phyloP scores from a whole-genome alignment of 208 protist genomes.

The Crithidia thermophila region DNA sequence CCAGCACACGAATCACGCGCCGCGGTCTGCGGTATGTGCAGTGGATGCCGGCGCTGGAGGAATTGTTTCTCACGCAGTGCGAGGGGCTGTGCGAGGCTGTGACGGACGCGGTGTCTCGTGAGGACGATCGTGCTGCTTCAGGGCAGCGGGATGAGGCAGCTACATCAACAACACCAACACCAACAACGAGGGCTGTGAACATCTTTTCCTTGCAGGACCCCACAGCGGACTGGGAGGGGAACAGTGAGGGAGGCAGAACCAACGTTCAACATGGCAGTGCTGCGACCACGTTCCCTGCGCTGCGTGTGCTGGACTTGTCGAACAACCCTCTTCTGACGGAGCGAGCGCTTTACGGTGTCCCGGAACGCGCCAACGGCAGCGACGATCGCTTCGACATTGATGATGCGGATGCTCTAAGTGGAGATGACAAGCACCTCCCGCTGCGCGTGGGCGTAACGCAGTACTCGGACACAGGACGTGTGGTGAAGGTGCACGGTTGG shows the following conservation, averaged over 20 bases:
- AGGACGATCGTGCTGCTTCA: background rate
- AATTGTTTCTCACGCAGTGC: conserved; percentile 9
- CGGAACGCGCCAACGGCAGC: too few species aligned
- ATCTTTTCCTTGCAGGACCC: background rate
- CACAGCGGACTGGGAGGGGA: background rate
- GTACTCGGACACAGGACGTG: too few species aligned
- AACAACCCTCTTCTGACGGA: conserved; percentile 30
- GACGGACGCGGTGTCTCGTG: background rate
- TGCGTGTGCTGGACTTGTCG: conserved; percentile 20
- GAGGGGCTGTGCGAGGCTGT: background rate
- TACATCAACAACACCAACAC: background rate
- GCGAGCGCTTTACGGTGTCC: too few species aligned
- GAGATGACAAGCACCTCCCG: too few species aligned
- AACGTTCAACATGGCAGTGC: too few species aligned
- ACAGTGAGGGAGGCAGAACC: background rate
- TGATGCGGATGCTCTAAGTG: too few species aligned
- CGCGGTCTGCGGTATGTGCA: conserved; percentile 2
- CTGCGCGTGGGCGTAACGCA: too few species aligned
- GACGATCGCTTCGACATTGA: too few species aligned
- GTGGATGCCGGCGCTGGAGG: conserved; percentile 16
- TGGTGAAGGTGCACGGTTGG: too few species aligned
- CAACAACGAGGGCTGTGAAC: background rate
- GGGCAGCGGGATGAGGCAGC: background rate
- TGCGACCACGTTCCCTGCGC: background rate
- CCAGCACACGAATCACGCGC: background rate